Evolutionary conservation across 495 filamentous ascomycete species (phyloP).

Genomic region (Xylaria grammica): DNA sequence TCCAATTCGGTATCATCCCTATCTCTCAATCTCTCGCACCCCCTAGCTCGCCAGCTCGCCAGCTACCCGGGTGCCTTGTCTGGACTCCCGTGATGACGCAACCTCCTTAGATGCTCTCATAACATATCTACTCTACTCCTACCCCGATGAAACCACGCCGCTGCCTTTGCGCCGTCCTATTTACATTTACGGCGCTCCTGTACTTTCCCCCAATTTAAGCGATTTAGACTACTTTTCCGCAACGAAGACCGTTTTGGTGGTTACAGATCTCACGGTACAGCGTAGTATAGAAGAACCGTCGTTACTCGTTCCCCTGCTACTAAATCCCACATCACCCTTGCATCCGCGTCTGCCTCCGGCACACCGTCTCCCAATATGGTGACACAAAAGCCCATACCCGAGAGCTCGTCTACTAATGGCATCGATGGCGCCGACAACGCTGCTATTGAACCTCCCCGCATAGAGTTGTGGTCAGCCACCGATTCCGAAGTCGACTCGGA

Average conservation of each 20-base stretch:
- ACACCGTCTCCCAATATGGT: slow-evolving; percentile 33
- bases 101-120: slow-evolving; percentile 8
- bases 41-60: background rate
- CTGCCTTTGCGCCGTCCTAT: background rate
- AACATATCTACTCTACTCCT: slow-evolving; percentile 1
- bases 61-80: slow-evolving; percentile 7
- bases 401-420: slow-evolving; percentile 22
- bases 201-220: slow-evolving; percentile 2
- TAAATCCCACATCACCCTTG: background rate
- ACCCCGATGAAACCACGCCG: background rate
- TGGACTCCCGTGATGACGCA: slow-evolving; percentile 22
- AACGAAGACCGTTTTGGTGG: background rate
- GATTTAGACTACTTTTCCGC: background rate
- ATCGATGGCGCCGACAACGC: slow-evolving; percentile 30
- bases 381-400: slow-evolving; percentile 49
- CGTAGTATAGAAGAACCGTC: background rate
- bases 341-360: background rate
- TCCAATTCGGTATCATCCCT: too few species aligned
- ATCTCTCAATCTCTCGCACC: too few species aligned
- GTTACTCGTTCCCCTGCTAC: background rate
- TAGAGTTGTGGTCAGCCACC: slow-evolving; percentile 40
- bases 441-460: slow-evolving; percentile 36
- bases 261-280: background rate
- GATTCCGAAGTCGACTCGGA: slow-evolving; percentile 42
- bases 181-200: background rate